Evolutionary conservation across 495 filamentous ascomycete species (phyloP).

Genomic region (Penicillium coffeae): DNA sequence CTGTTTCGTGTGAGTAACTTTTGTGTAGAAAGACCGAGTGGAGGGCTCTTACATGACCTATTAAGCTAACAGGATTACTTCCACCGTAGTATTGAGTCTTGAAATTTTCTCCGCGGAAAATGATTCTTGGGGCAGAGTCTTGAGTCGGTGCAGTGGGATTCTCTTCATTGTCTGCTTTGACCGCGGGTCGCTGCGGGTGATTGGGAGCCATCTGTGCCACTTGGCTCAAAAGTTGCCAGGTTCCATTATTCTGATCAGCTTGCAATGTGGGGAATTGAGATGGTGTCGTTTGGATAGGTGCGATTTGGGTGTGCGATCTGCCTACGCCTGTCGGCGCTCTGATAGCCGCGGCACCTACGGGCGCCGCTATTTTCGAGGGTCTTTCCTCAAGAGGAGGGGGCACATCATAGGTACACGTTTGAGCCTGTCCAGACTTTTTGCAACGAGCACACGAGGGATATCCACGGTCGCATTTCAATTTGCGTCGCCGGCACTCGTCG

Average conservation of each 20-base stretch:
- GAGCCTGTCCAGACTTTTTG: not conserved
- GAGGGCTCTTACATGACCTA: conserved; percentile 30
- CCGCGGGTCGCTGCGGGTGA: not conserved
- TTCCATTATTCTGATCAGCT: not conserved
- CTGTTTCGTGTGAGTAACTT: conserved; percentile 18
- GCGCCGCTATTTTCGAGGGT: not conserved
- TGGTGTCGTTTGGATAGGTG: not conserved
- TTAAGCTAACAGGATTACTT: conserved; percentile 31
- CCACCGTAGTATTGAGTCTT: conserved; percentile 43
- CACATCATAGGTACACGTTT: not conserved
- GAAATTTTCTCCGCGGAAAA: conserved; percentile 39
- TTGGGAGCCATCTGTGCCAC: not conserved
- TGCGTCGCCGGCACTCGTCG: conserved; percentile 2
- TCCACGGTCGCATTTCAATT: conserved; percentile 1
- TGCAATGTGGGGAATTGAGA: not conserved
- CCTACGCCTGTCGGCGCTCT: not conserved
- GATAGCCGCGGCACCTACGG: not conserved
- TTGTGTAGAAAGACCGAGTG: not conserved
- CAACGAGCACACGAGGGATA: not conserved
- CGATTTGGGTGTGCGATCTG: not conserved
- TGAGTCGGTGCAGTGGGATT: not conserved
- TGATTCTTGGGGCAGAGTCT: conserved; percentile 12
- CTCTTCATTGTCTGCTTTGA: conserved; percentile 4
- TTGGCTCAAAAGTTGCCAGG: conserved; percentile 1
- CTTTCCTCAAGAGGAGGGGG: not conserved